Conservation (phyloP, 306 rosid genomes). For the Lablab purpureus region DNA sequence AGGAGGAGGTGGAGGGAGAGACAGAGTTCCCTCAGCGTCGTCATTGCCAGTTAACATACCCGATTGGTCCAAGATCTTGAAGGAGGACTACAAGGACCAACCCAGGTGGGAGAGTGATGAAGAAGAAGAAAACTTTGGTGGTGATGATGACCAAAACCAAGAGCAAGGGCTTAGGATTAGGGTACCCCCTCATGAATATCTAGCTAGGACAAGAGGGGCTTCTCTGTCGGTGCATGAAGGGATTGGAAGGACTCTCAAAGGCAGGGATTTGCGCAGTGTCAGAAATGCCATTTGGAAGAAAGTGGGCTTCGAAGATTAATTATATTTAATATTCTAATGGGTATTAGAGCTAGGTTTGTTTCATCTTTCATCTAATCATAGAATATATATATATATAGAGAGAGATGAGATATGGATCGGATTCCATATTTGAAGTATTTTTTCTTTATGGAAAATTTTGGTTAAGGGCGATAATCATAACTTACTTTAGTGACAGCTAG, state of each 20-base stretch:
- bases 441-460: conserved; percentile 40
- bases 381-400: neutral
- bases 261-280: conserved; percentile 80
- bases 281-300: conserved; percentile 94
- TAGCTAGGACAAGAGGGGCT: conserved; percentile 83
- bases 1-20: neutral
- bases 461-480: neutral
- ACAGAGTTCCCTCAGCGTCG: conserved; percentile 47
- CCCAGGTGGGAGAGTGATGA: conserved; percentile 43
- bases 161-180: conserved; percentile 32
- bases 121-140: conserved; percentile 24
- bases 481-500: conserved; percentile 23
- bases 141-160: neutral
- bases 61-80: conserved; percentile 85
- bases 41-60: conserved; percentile 87
- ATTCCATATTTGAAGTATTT: neutral
- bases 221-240: conserved; percentile 93
- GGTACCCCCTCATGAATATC: conserved; percentile 85
- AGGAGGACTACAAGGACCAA: conserved; percentile 60
- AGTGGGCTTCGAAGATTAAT: conserved; percentile 81
- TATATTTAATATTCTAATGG: neutral
- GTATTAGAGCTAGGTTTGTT: neutral
- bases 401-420: conserved; percentile 5
- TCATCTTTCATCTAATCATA: conserved; percentile 13
- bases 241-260: conserved; percentile 91